Base-by-base conservation (phyloP, 768 basidiomycete genomes). In the Leccinum obscurum region DNA sequence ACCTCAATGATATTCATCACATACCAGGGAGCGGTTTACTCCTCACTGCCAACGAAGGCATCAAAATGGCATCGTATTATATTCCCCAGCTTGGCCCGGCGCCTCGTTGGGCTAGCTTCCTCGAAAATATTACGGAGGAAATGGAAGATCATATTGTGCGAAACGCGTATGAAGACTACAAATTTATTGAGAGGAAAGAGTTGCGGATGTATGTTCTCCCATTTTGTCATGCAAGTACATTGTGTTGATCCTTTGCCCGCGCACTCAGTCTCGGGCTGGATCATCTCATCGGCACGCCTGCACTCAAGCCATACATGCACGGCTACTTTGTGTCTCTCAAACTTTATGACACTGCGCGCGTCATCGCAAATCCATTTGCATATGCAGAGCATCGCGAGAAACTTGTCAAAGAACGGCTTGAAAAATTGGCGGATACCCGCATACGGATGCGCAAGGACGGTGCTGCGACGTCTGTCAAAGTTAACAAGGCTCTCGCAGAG, bases 251-350 rank as follows among this genome's bases (percentile, higher is more conserved):
- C n/a, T 20, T 28, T 34, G 0, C 24, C 10, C 20, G 39, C 35
- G 58, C 52, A 55, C 58, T 41, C 68, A 96, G 94, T 37, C 86
- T 99, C 62, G 92, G 95, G n/a, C 76, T 99, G 72, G 91, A 95
- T 65, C 93, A 96, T 72, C 92, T 99, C 67, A 78, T 97, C 64
- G 97, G 97, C 54, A 96, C 95, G 6, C 88, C 94, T 22, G 87
- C 91, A 17, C 91, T 98, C 81, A 96, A 96, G 75, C 97, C 97
- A 4, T 99, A 98, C 77, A 98, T 99, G 96, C 97, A 99, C 75
- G 97, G 97, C 48, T 98, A 95, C 85, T 98, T 99, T 79, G 76
- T 98, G 63, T 92, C 95, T 5, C 87, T 98, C 76, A 93, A 94
- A 68, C 85, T 98, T 6, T 98, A 98, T 78, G 93, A 95, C 67